These are phyloP conservation scores for Linnemannia hyalina DNA, from an alignment of 192 early-diverging fungal species.

Conservation along the genomic window DNA sequence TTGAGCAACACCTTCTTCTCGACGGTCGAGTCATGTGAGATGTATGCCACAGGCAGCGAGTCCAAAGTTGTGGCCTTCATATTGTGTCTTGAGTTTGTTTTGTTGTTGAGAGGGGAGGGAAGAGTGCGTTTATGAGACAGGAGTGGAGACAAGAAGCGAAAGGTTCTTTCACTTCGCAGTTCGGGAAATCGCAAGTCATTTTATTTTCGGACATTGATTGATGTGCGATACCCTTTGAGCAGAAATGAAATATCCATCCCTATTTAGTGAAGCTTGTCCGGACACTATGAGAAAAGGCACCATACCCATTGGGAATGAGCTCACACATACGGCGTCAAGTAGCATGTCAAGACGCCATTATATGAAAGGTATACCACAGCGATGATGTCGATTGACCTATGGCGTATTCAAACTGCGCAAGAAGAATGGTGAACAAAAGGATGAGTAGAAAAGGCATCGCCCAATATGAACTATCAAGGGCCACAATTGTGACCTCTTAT, in stretches of 20 bases:
- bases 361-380: no score
- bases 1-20: constrained; percentile 56
- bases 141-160: neutral
- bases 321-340: neutral
- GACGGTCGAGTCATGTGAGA: constrained; percentile 54
- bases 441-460: no score
- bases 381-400: no score
- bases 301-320: neutral
- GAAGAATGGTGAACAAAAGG: no score
- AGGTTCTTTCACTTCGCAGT: neutral
- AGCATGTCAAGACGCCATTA: no score
- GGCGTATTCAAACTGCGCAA: no score
- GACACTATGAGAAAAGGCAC: neutral
- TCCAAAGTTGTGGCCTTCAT: constrained; percentile 47
- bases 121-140: neutral
- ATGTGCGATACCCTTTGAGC: neutral
- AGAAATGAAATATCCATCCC: neutral
- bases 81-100: neutral
- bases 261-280: neutral
- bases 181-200: no score
- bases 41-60: constrained; percentile 43
- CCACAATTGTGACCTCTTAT: no score
- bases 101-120: no score
- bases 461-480: no score
- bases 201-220: neutral